Evolutionary conservation across 306 rosid genomes (phyloP), one percentile per base, ranked within the genome.

Genomic region (Ormosia emarginata): DNA sequence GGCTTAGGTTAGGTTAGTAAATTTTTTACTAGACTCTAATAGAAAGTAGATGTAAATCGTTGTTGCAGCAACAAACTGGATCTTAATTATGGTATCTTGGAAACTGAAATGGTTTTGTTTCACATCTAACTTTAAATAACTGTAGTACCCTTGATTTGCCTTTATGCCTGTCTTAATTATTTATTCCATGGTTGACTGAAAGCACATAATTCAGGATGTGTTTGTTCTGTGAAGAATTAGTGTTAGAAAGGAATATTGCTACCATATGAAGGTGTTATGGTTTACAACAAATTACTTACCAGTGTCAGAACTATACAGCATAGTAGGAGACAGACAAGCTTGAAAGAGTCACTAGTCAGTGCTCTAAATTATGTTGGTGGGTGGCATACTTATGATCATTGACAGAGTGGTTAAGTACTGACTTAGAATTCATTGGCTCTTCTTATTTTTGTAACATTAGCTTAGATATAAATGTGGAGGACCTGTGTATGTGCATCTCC

Each of bases 1-100:
- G 78, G 67, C 50, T 56, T 57, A 46, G 47, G 56, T 71, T 17
- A 62, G 24, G 52, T 40, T 41, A 3, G 47, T 81, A 37, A 47
- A 67, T 3, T 44, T 24, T 64, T 29, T 47, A 18, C 12, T 36
- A 11, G 39, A 55, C 43, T 49, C 39, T 13, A 33, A n/a, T 30
- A 55, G 79, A 70, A 80, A 64, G 58, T 50, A 53, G 75, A 24
- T 58, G 40, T 30, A 74, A 53, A 57, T 55, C 53, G 36, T 55
- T 34, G 67, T 74, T 59, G 36, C 33, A 33, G 75, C 24, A 56
- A 37, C 12, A 32, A 67, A 65, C 79, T 62, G 59, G 67, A 39
- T 74, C 62, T 73, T 57, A 44, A 53, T 17, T 11, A 55, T 55
- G 34, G 29, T 64, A 55, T 55, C 59, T 53, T 56, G 72, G 74